Percentiles rank a stretch among this genome's conserved stretches.
phyloP scores from a whole-genome alignment of 495 filamentous ascomycete genomes.

The Xylaria telfairii region DNA sequence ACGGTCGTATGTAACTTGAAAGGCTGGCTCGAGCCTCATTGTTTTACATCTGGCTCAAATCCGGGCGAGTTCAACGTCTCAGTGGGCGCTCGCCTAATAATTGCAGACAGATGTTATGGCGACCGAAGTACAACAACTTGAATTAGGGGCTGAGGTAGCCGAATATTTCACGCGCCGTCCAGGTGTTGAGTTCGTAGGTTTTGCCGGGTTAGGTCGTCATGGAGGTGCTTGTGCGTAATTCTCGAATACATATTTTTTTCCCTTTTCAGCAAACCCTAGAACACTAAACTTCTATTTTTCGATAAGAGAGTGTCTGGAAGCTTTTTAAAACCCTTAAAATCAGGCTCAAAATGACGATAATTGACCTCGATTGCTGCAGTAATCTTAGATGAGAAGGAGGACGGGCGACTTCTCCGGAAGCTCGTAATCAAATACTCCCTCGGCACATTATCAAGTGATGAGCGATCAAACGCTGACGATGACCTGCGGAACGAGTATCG shows the following conservation, averaged over 20 bases:
- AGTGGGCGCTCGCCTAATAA: background rate
- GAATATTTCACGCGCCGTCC: background rate
- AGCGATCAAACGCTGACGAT: background rate
- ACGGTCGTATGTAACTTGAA: background rate
- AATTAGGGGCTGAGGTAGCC: constrained; percentile 3
- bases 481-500: constrained; percentile 26
- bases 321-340: no score
- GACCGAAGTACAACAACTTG: background rate
- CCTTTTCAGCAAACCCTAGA: no score
- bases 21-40: background rate
- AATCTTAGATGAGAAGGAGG: background rate
- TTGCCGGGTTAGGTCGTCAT: constrained; percentile 18
- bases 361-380: background rate
- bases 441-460: background rate
- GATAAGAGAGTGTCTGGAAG: no score
- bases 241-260: no score
- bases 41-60: background rate
- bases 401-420: background rate
- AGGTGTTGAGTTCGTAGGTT: background rate
- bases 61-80: background rate
- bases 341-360: no score
- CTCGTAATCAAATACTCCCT: constrained; percentile 34
- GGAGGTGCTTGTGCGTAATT: constrained; percentile 1
- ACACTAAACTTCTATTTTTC: no score
- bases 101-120: background rate